Conservation (phyloP, 345 rosid genomes). For the Trapa incisa region DNA sequence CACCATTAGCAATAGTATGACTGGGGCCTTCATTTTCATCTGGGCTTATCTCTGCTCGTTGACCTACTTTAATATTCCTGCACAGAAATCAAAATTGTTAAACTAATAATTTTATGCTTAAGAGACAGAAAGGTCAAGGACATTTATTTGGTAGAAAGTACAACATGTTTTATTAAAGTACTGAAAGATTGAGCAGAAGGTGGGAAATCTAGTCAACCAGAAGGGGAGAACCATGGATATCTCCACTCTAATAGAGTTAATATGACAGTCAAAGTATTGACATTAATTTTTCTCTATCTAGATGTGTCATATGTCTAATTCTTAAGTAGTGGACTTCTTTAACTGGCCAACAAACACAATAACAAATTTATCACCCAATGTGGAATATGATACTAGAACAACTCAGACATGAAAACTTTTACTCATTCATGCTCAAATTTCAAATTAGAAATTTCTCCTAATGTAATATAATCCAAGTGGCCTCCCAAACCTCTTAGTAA, state of each 20-base stretch:
- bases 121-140: not conserved
- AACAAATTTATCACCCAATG: not conserved
- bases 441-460: not conserved
- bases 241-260: not conserved
- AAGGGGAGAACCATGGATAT: not conserved
- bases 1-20: constrained; percentile 38
- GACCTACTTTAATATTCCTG: constrained; percentile 55
- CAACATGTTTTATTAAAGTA: not conserved
- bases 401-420: not conserved
- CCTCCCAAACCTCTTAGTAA: not conserved
- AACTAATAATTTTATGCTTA: not conserved
- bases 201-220: no score
- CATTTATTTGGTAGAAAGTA: not conserved
- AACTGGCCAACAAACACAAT: not conserved
- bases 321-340: not conserved
- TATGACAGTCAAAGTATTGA: not conserved
- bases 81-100: constrained; percentile 12
- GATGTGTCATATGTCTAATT: not conserved
- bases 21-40: constrained; percentile 28
- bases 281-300: not conserved
- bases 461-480: not conserved
- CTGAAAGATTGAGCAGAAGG: not conserved
- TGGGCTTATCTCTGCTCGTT: constrained; percentile 20
- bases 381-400: not conserved
- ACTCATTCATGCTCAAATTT: not conserved